Percentiles rank a stretch among this genome's conserved stretches.
These are phyloP conservation scores for Leptosphaerulina australis DNA, from an alignment of 2,329 filamentous ascomycete genomes.

Conservation along the genomic window DNA sequence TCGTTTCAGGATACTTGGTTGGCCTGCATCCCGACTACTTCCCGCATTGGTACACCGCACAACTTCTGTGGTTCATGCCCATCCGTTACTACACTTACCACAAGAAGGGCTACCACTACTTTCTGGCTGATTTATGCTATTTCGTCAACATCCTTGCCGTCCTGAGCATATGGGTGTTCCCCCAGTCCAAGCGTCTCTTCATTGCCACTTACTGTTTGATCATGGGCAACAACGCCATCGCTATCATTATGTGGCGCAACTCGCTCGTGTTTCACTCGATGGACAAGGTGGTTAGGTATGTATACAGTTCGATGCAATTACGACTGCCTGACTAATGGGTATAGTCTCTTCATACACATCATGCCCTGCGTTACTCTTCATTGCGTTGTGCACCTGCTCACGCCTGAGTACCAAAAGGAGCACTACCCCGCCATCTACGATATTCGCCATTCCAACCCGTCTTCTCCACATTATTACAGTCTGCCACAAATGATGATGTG, in stretches of 20 bases:
- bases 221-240: constrained; percentile 95
- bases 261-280: constrained; percentile 97
- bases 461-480: constrained; percentile 79
- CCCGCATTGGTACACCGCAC: constrained; percentile 88
- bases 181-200: constrained; percentile 86
- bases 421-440: constrained; percentile 85
- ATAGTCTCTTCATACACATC: constrained; percentile 94
- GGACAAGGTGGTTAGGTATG: constrained; percentile 89
- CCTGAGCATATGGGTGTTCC: constrained; percentile 88
- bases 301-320: constrained; percentile 4
- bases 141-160: constrained; percentile 91
- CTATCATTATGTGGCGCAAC: constrained; percentile 99
- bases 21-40: constrained; percentile 85
- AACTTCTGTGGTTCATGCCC: constrained; percentile 95
- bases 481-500: constrained; percentile 87
- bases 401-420: constrained; percentile 66
- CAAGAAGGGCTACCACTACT: constrained; percentile 85
- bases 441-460: constrained; percentile 72
- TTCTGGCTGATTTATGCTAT: constrained; percentile 95
- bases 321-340: constrained; percentile 14
- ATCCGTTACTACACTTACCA: constrained; percentile 92
- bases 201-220: constrained; percentile 91
- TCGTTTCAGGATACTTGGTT: constrained; percentile 92
- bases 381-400: constrained; percentile 83
- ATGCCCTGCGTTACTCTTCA: constrained; percentile 97